Percentiles rank a stretch among this genome's conserved stretches.
These are phyloP conservation scores for Boletus sp. DNA, from an alignment of 768 basidiomycete genomes.

Conservation along the genomic window DNA sequence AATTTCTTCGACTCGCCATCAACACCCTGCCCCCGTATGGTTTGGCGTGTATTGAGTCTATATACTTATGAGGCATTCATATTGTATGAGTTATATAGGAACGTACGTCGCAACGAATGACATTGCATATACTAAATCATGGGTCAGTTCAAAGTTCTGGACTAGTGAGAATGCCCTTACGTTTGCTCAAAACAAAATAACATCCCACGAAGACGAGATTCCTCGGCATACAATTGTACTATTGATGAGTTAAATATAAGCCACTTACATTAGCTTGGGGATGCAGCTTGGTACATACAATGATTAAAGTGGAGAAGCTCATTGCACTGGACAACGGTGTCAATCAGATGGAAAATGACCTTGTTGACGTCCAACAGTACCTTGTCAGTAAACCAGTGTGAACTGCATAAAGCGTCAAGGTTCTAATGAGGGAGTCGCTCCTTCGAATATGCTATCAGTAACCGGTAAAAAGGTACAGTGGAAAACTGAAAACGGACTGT, in stretches of 20 bases:
- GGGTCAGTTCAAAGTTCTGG: background rate
- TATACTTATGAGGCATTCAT: conserved; percentile 11
- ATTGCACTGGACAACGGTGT: conserved; percentile 18
- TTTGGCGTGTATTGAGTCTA: conserved; percentile 61
- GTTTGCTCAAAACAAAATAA: conserved; percentile 66
- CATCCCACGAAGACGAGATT: conserved; percentile 61
- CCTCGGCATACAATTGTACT: conserved; percentile 55
- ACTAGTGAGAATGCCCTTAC: conserved; percentile 37
- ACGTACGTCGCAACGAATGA: conserved; percentile 67
- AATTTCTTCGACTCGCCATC: conserved; percentile 36
- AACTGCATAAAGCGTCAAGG: conserved; percentile 56
- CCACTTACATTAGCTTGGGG: background rate
- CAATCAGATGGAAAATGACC: background rate
- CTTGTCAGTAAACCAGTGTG: conserved; percentile 65
- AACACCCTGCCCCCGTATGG: conserved; percentile 53
- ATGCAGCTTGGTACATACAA: conserved; percentile 40
- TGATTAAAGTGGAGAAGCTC: conserved; percentile 49
- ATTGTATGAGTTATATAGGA: background rate
- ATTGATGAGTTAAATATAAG: background rate
- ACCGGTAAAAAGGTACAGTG: background rate
- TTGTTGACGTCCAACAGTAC: conserved; percentile 27
- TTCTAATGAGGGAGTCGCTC: conserved; percentile 56
- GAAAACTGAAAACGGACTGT: conserved; percentile 32
- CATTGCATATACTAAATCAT: conserved; percentile 52
- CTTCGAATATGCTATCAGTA: conserved; percentile 30